Percentiles rank a stretch among this genome's conserved stretches.
phyloP scores from a whole-genome alignment of 2,329 filamentous ascomycete genomes.

The Aspergillus niger region DNA sequence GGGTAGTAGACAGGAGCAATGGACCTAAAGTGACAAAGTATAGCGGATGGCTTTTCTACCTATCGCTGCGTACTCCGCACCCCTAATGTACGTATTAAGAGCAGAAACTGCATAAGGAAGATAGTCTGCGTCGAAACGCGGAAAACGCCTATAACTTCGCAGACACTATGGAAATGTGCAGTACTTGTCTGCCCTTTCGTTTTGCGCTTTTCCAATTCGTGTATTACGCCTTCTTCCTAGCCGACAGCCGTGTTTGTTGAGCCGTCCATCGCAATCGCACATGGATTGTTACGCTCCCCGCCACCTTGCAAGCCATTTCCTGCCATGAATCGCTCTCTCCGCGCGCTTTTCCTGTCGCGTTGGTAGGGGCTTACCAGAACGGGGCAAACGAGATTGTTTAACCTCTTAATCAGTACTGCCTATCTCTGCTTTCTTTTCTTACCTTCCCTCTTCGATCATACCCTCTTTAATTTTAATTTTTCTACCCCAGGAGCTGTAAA shows the following conservation, averaged over 20 bases:
- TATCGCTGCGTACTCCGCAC: background rate
- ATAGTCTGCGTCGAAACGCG: background rate
- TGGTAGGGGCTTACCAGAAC: background rate
- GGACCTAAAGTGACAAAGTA: background rate
- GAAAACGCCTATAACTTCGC: background rate
- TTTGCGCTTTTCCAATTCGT: background rate
- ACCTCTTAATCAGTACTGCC: background rate
- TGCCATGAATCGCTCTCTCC: background rate
- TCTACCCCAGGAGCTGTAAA: background rate
- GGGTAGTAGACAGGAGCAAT: background rate
- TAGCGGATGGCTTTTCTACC: background rate
- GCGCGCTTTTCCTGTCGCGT: slow-evolving; percentile 2
- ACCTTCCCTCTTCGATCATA: background rate
- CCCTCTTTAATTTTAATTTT: background rate
- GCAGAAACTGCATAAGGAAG: background rate
- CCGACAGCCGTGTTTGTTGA: background rate
- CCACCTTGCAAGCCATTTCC: background rate
- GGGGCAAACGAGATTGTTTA: background rate
- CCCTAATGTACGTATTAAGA: background rate
- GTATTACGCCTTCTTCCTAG: background rate
- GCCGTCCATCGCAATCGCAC: background rate
- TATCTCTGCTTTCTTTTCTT: background rate
- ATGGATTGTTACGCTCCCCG: background rate
- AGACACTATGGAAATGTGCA: background rate
- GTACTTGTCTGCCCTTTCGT: background rate